Evolutionary conservation across 345 rosid genomes (phyloP).

Genomic region (Turritis glabra): DNA sequence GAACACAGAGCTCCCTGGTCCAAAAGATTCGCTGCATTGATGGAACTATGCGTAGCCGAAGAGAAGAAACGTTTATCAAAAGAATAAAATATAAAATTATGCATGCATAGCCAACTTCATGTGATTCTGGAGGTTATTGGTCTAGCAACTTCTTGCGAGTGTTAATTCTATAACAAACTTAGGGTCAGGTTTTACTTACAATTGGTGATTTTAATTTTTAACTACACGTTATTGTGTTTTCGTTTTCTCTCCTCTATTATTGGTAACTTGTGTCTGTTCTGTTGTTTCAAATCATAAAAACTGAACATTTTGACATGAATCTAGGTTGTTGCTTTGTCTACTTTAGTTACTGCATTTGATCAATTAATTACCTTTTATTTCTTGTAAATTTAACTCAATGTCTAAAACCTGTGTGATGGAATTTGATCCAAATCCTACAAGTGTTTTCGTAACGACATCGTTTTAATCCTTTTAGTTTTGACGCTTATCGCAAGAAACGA

Average conservation of each 20-base stretch:
- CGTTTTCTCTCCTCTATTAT: neutral
- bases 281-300: neutral
- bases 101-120: too few species aligned
- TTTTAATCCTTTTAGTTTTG: neutral
- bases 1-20: neutral
- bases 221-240: neutral
- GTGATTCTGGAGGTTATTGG: neutral
- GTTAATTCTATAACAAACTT: neutral
- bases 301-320: neutral
- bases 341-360: neutral
- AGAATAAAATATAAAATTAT: too few species aligned
- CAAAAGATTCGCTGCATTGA: neutral
- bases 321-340: neutral
- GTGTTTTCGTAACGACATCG: neutral
- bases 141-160: too few species aligned
- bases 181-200: neutral
- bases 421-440: neutral
- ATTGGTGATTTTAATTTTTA: neutral
- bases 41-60: neutral
- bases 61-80: too few species aligned
- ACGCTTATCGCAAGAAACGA: neutral
- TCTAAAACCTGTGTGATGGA: neutral
- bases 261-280: neutral
- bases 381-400: neutral
- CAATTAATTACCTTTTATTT: neutral